Base-by-base conservation (phyloP, 23 red algal species). In the Rhodosorus marinus region DNA sequence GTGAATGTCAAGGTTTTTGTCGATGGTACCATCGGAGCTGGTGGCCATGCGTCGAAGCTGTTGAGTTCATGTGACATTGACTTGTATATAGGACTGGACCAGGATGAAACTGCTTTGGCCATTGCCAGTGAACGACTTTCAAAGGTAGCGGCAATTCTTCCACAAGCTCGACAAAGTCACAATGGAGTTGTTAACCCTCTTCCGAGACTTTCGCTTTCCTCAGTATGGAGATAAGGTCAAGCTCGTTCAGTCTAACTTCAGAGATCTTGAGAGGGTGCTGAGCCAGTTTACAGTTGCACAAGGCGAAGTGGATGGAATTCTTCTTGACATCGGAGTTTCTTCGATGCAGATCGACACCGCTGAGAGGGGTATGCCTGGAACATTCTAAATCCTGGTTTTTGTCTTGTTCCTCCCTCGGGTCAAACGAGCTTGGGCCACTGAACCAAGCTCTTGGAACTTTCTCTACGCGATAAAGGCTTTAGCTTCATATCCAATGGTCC, bases 261-360 rank as follows among this genome's bases (percentile, higher is more conserved):
- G 55, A 1, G 42, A 65, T 11, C 11, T 43, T 11, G 11, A 17
- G 17, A 11, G 17, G 41, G 46, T 70, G 6, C 43, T 33, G 34
- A 40, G 58, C 4, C 35, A 75, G 23, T 45, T 79, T 0, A 29
- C 54, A 6, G 33, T 33, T 22, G 32, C 17, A 29, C 33, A 71
- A 1, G 0, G 17, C 2, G 1, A 21, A 5, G 79, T 84, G 36
- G 63, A 73, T 51, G 74, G 54, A n/a, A 51, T 80, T 20, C 59
- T 98, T 38, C 33, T 86, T 21, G 90, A 98, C 40, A 46, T 81
- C 2, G 90, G 90, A 3, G 79, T 83, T 5, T 74, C 63, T 20
- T 85, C 78, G n/a, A 84, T 98, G 90, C 90, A 98, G 42, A 43
- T 98, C 15, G 79, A 98, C 53, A 38, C 55, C n/a, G 54, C 52